Evolutionary conservation across 169 alveolate genomes (phyloP).

Genomic region (Plasmodium malariae): DNA sequence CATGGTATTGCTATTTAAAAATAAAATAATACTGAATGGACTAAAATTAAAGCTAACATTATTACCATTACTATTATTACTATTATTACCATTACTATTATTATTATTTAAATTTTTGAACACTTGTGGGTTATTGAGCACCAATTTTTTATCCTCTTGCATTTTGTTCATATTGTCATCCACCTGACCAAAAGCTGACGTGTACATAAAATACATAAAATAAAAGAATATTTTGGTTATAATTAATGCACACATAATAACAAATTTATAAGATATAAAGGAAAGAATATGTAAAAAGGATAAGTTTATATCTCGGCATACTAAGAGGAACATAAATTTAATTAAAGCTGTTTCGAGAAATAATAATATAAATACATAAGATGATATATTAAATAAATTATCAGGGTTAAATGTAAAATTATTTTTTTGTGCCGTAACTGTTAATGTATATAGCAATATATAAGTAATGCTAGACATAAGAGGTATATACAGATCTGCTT

Average conservation of each 20-base stretch:
- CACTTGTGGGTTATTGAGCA: slow-evolving; percentile 18
- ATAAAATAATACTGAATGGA: slow-evolving; percentile 24
- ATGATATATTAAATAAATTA: slow-evolving; percentile 40
- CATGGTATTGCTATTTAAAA: slow-evolving; percentile 19
- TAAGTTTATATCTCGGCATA: slow-evolving; percentile 49
- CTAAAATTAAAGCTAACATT: neutral
- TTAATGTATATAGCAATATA: slow-evolving; percentile 37
- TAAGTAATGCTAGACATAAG: slow-evolving; percentile 52
- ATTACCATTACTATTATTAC: too few relatives aligned
- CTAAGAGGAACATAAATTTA: slow-evolving; percentile 27
- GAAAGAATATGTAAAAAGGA: slow-evolving; percentile 59
- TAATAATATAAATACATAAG: slow-evolving; percentile 53
- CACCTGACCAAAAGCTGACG: slow-evolving; percentile 15
- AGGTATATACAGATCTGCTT: slow-evolving; percentile 67
- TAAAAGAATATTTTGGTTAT: slow-evolving; percentile 33
- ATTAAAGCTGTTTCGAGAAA: slow-evolving; percentile 46
- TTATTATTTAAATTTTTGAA: slow-evolving; percentile 40
- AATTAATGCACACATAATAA: slow-evolving; percentile 64
- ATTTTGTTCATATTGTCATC: slow-evolving; percentile 8
- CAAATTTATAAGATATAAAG: slow-evolving; percentile 53
- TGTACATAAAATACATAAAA: slow-evolving; percentile 15
- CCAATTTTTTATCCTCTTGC: neutral
- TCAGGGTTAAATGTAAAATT: slow-evolving; percentile 48
- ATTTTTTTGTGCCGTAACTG: slow-evolving; percentile 42
- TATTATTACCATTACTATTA: too few relatives aligned